Percentiles rank a stretch among this genome's conserved stretches.
Conservation (phyloP, 1,284 basidiomycete genomes). For the Cutaneotrichosporon sp. region DNA sequence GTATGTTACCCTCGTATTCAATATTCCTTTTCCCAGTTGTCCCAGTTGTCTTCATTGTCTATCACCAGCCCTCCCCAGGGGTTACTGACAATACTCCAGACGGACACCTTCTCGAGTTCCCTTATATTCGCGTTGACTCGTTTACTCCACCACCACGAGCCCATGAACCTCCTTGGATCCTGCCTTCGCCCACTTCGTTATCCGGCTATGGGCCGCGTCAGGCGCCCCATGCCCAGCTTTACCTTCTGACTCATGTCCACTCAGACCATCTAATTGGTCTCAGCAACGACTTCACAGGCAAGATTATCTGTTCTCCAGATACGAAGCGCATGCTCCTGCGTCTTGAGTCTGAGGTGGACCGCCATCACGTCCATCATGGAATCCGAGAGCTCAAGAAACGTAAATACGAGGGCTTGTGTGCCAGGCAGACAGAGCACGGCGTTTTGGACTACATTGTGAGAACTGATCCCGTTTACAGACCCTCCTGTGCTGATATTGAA, state of each 20-base stretch:
- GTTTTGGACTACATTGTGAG: conserved; percentile 35
- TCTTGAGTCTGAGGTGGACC: conserved; percentile 64
- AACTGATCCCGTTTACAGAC: no score
- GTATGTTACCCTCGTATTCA: conserved; percentile 23
- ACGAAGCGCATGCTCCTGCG: conserved; percentile 75
- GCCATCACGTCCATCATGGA: conserved; percentile 55
- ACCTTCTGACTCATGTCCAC: conserved; percentile 77
- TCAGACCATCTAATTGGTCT: conserved; percentile 60
- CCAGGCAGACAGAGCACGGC: conserved; percentile 12
- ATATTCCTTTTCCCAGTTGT: no score
- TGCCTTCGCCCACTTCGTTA: conserved; percentile 19
- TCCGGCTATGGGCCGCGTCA: no score
- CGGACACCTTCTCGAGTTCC: conserved; percentile 54
- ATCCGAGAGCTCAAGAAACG: conserved; percentile 56
- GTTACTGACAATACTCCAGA: conserved; percentile 19
- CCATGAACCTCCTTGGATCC: conserved; percentile 14
- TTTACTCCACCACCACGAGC: conserved; percentile 53
- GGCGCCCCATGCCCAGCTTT: conserved; percentile 56
- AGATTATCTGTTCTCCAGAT: conserved; percentile 68
- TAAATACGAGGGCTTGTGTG: conserved; percentile 43
- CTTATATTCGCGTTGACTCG: conserved; percentile 68
- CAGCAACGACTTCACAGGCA: conserved; percentile 36
- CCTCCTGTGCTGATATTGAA: no score
- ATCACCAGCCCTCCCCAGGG: neutral
- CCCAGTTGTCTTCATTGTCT: no score